Conservation (phyloP, 164 flowering plant genomes). For the Dillenia suffruticosa region DNA sequence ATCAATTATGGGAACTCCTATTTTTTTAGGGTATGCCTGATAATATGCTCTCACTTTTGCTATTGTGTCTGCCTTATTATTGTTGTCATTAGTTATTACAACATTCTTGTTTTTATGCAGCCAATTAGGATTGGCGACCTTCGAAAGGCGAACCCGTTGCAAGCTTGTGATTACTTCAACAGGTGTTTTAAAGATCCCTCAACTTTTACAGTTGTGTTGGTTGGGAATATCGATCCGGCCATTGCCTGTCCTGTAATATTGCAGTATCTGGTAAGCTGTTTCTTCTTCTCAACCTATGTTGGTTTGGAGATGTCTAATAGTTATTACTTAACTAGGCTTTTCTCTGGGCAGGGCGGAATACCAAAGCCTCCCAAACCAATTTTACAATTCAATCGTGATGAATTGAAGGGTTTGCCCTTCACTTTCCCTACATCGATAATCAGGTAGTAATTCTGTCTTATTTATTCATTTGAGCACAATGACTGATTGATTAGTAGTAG, state of each 20-base stretch:
- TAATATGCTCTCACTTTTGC: background rate
- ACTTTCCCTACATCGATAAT: slow-evolving; percentile 62
- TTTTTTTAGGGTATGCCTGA: slow-evolving; percentile 66
- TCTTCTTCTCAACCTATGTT: background rate
- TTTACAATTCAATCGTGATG: slow-evolving; percentile 71
- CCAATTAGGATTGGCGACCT: slow-evolving; percentile 72
- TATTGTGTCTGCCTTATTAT: background rate
- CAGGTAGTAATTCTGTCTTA: slow-evolving; percentile 33
- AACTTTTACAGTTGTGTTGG: slow-evolving; percentile 82
- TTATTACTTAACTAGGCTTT: slow-evolving; percentile 12
- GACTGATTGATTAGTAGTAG: background rate
- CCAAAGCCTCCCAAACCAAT: slow-evolving; percentile 70
- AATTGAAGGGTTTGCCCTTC: slow-evolving; percentile 82
- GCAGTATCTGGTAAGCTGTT: slow-evolving; percentile 74
- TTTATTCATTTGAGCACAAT: background rate
- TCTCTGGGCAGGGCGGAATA: slow-evolving; percentile 76
- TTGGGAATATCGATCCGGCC: slow-evolving; percentile 78
- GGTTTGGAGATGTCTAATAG: background rate
- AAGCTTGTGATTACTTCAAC: slow-evolving; percentile 84
- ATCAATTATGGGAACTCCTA: slow-evolving; percentile 91
- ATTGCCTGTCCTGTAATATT: slow-evolving; percentile 68
- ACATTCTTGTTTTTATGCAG: slow-evolving; percentile 37
- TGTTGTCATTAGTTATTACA: too few relatives aligned
- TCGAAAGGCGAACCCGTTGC: slow-evolving; percentile 66
- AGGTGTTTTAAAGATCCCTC: slow-evolving; percentile 93